Base-by-base conservation (phyloP, 345 rosid species). In the Ceriops tagal region DNA sequence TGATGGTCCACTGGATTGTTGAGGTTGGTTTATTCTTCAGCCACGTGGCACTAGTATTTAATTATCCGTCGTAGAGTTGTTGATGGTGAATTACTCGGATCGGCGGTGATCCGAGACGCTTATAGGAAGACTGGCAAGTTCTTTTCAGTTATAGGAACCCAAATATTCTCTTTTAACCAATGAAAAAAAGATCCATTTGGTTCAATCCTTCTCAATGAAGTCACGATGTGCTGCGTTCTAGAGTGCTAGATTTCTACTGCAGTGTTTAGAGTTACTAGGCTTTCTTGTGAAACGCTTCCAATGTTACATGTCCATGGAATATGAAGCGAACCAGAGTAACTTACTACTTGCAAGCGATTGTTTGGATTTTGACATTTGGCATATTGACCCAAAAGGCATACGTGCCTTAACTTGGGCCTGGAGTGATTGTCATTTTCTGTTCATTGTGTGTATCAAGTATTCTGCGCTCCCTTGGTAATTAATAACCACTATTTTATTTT, bases 1-100 rank as follows among this genome's bases (percentile, higher is more conserved):
- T 49, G 66, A 88, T 93, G 89, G 80, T 89, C 65, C 86, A 84
- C 69, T 93, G 98, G 98, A 91, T 93, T 53, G 78, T 87, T 69
- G 87, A 93, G 96, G 98, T 93, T 62, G 79, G 80, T 58, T 63
- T 31, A 43, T 61, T 28, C 53, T 53, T 28, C 7, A 43, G 31
- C 63, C 49, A 35, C 47, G 47, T 78, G 43, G 51, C 58, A 19
- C 20, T 6, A 39, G 1, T 24, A 19, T 13, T 22, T n/a, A n/a
- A 62, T 62, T 37, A 22, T 21, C 43, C 32, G 34, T 20, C 65
- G 18, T 10, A 62, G 66, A 61, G 49, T 43, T 43, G 18, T 3
- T 27, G 20, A 18, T 35, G 8, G 20, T 52, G 61, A 22, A 16
- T 27, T 68, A 18, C 71, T 67, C 19, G 35, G 21, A n/a, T 67